Evolutionary conservation across 306 rosid species (phyloP).

Genomic region (Fagus crenata): DNA sequence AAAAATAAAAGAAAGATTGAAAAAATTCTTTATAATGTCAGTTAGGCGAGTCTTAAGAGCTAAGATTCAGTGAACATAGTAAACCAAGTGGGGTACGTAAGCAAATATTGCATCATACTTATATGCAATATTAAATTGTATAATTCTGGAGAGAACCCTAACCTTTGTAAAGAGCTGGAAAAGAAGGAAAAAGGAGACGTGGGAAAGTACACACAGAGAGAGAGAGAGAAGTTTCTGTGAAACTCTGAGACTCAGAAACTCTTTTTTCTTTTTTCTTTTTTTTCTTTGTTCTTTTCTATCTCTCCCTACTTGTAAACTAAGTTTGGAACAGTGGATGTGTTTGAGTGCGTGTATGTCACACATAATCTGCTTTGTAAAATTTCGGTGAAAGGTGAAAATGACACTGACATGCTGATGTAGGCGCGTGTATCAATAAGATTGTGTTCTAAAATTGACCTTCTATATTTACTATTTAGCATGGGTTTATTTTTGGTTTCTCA

Average conservation of each 20-base stretch:
- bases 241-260: slow-evolving; percentile 16
- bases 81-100: slow-evolving; percentile 38
- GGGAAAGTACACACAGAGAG: slow-evolving; percentile 35
- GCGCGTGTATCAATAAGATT: slow-evolving; percentile 22
- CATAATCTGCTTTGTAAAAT: slow-evolving; percentile 20
- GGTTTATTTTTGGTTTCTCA: neutral
- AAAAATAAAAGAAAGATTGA: slow-evolving; percentile 17
- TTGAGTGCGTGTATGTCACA: slow-evolving; percentile 35
- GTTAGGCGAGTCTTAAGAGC: slow-evolving; percentile 36
- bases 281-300: slow-evolving; percentile 9
- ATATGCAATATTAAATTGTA: neutral
- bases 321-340: neutral
- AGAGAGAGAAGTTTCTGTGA: slow-evolving; percentile 25
- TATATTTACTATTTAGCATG: too few species aligned
- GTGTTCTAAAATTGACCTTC: neutral
- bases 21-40: neutral
- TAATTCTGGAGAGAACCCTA: slow-evolving; percentile 31
- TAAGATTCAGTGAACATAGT: slow-evolving; percentile 48
- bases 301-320: neutral
- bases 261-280: neutral
- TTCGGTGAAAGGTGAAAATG: neutral
- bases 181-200: slow-evolving; percentile 20
- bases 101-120: slow-evolving; percentile 40
- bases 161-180: slow-evolving; percentile 40
- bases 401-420: slow-evolving; percentile 30